Percentiles rank a stretch among this genome's conserved stretches.
These are phyloP conservation scores for Fragaria nilgerrensis DNA, from an alignment of 306 rosid species.

Conservation along the genomic window DNA sequence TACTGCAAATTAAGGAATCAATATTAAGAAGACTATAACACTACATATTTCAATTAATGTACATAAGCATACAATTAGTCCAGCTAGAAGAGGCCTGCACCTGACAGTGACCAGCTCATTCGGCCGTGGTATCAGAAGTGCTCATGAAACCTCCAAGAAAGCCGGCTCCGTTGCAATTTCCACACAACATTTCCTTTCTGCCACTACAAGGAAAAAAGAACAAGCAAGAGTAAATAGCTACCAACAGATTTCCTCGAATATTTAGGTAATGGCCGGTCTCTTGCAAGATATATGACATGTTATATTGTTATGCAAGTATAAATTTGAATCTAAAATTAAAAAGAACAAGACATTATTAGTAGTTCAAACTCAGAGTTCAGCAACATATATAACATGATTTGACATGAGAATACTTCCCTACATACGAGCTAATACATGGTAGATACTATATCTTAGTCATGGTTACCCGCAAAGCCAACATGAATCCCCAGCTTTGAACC, in stretches of 20 bases:
- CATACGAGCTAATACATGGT: neutral
- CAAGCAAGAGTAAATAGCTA: neutral
- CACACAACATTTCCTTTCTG: constrained; percentile 71
- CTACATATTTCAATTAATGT: neutral
- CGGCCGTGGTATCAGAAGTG: constrained; percentile 42
- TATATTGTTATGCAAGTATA: neutral
- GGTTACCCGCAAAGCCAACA: constrained; percentile 96
- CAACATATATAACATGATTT: neutral
- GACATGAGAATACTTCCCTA: neutral
- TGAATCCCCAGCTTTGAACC: constrained; percentile 72
- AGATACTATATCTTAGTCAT: neutral
- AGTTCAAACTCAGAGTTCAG: neutral
- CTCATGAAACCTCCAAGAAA: constrained; percentile 92
- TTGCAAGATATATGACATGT: too few relatives aligned
- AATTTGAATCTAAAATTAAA: neutral
- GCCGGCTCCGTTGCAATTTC: constrained; percentile 91
- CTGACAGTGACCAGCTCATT: neutral
- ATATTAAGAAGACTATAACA: neutral
- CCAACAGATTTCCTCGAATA: neutral
- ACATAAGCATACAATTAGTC: neutral
- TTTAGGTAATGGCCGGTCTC: too few relatives aligned
- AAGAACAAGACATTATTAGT: neutral
- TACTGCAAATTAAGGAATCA: neutral
- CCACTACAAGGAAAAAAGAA: constrained; percentile 57
- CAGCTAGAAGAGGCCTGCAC: constrained; percentile 2